phyloP scores from a whole-genome alignment of 1,139 yeast genomes.

The Yueomyces sp. region DNA sequence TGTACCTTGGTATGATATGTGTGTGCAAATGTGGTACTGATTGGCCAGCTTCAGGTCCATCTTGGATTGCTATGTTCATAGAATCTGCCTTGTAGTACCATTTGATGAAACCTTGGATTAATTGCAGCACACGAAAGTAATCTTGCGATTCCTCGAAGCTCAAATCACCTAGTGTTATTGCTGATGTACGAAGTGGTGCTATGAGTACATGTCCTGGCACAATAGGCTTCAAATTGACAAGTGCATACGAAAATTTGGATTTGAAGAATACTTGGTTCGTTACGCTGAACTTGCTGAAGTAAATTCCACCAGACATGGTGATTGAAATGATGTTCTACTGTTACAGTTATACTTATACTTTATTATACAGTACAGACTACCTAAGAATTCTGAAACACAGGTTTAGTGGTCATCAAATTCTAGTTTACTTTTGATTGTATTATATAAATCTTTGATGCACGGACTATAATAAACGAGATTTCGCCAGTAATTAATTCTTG shows the following conservation, averaged over 20 bases:
- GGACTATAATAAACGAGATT: too few species aligned
- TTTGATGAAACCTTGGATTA: constrained; percentile 53
- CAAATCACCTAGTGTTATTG: constrained; percentile 52
- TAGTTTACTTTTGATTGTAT: too few species aligned
- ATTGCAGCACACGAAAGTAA: constrained; percentile 65
- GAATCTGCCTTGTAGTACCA: constrained; percentile 63
- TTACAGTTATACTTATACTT: too few species aligned
- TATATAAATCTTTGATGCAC: too few species aligned
- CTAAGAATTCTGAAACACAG: background rate
- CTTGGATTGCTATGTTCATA: constrained; percentile 82
- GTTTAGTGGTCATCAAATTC: too few species aligned
- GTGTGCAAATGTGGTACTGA: constrained; percentile 89
- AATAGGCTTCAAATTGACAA: constrained; percentile 81
- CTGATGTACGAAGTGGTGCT: constrained; percentile 59
- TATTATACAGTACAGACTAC: too few species aligned
- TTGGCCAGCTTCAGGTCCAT: constrained; percentile 93
- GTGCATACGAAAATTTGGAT: constrained; percentile 54
- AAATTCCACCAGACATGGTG: constrained; percentile 12
- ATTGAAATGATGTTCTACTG: background rate
- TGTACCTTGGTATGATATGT: constrained; percentile 75
- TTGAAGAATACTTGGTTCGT: constrained; percentile 25
- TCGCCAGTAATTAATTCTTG: too few species aligned
- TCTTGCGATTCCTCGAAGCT: constrained; percentile 63
- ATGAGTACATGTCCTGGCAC: constrained; percentile 84
- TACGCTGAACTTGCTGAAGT: constrained; percentile 23